These are phyloP conservation scores for Haberlea rhodopensis DNA, from an alignment of 257 asterid species.

Conservation along the genomic window DNA sequence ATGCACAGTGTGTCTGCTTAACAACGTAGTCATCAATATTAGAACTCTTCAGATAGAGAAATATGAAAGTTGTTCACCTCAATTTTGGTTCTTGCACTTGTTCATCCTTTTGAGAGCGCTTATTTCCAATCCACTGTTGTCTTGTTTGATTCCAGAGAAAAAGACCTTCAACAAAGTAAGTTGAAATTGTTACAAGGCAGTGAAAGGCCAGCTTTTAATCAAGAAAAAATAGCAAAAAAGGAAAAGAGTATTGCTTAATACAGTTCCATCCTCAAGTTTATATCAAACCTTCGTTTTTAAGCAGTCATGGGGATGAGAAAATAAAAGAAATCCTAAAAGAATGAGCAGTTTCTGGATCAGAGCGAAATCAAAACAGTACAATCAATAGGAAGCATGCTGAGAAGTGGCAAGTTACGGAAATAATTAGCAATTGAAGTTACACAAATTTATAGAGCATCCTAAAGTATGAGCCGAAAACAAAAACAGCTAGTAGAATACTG, in stretches of 20 bases:
- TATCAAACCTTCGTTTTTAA: not conserved
- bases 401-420: not conserved
- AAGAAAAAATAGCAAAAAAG: not conserved
- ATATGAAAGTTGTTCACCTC: constrained; percentile 43
- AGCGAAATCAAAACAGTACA: not conserved
- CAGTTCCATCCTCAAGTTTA: not conserved
- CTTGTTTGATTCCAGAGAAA: constrained; percentile 89
- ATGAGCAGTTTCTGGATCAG: not conserved
- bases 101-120: constrained; percentile 39
- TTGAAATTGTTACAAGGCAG: not conserved
- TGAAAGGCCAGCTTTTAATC: constrained; percentile 3
- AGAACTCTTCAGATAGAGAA: not conserved
- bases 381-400: not conserved
- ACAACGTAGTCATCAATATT: not conserved
- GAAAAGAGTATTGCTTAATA: no score
- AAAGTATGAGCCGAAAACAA: not conserved
- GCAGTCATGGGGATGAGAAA: not conserved
- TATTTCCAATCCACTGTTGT: constrained; percentile 81
- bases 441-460: no score
- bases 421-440: not conserved
- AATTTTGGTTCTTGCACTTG: constrained; percentile 56
- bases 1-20: no score
- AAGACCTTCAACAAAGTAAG: constrained; percentile 48
- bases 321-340: not conserved
- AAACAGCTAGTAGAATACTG: not conserved